These are phyloP conservation scores for Magnolia officinalis DNA, from an alignment of 164 flowering plant species.

Conservation along the genomic window DNA sequence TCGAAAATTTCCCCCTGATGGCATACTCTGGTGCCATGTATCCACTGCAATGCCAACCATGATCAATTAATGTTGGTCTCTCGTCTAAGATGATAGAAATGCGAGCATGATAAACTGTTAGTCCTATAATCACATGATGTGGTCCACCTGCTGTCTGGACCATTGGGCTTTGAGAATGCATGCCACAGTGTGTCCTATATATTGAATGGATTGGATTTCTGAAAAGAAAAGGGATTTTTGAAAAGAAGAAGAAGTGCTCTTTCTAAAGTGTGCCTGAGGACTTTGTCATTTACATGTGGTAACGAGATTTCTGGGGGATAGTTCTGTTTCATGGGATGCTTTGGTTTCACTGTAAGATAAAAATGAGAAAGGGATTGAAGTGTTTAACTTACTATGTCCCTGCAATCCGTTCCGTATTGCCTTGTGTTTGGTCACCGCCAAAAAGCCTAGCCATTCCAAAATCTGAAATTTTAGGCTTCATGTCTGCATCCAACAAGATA, in stretches of 20 bases:
- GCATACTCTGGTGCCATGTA: conserved; percentile 52
- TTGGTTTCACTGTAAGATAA: neutral
- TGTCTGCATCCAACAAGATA: conserved; percentile 36
- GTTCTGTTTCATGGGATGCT: neutral
- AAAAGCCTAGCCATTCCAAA: conserved; percentile 48
- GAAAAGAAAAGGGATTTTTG: too few relatives aligned
- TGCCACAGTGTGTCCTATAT: too few relatives aligned
- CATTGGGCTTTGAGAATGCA: too few relatives aligned
- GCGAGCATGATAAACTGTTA: too few relatives aligned
- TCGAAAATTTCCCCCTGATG: conserved; percentile 34
- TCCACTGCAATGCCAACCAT: conserved; percentile 25
- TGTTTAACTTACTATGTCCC: conserved; percentile 38
- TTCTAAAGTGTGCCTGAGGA: too few relatives aligned
- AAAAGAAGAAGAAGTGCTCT: too few relatives aligned
- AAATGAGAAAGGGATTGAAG: neutral
- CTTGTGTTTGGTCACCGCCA: conserved; percentile 22
- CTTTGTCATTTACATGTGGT: neutral
- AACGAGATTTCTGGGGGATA: too few relatives aligned
- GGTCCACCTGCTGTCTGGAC: too few relatives aligned
- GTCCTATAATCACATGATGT: too few relatives aligned
- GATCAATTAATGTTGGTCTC: neutral
- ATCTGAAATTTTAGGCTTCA: conserved; percentile 46
- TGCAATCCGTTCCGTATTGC: conserved; percentile 21
- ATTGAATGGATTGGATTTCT: too few relatives aligned
- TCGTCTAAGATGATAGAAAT: too few relatives aligned